Evolutionary conservation across 2,329 filamentous ascomycete species (phyloP).

Genomic region (Fusarium armeniacum): DNA sequence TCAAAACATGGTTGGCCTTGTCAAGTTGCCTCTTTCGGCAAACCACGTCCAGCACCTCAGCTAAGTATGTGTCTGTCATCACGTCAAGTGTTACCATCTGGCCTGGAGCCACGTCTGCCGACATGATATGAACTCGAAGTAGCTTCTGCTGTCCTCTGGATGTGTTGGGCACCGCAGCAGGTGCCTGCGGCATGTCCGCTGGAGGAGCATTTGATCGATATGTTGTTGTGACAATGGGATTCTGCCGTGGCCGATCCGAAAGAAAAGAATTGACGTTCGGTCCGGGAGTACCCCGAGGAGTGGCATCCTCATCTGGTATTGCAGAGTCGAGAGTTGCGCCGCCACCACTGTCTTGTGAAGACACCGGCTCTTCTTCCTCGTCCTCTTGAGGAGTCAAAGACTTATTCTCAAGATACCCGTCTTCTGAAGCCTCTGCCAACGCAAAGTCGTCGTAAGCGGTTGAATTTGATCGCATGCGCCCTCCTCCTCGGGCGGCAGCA

Average conservation of each 20-base stretch:
- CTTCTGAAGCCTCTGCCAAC: conserved; percentile 77
- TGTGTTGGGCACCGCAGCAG: conserved; percentile 59
- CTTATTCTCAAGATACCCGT: conserved; percentile 78
- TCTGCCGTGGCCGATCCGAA: conserved; percentile 60
- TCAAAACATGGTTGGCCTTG: conserved; percentile 83
- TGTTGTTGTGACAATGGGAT: conserved; percentile 73
- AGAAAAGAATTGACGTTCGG: conserved; percentile 53
- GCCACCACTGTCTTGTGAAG: conserved; percentile 50
- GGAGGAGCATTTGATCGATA: conserved; percentile 67
- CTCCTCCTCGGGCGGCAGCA: conserved; percentile 76
- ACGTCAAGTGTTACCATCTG: conserved; percentile 81
- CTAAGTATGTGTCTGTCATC: conserved; percentile 86
- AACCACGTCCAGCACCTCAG: conserved; percentile 82
- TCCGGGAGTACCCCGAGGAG: conserved; percentile 47
- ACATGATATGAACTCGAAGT: conserved; percentile 78
- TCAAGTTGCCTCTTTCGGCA: conserved; percentile 84
- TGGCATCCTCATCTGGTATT: conserved; percentile 53
- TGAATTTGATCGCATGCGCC: conserved; percentile 74
- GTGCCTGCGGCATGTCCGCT: conserved; percentile 69
- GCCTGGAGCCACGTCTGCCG: conserved; percentile 77
- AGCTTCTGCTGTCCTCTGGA: conserved; percentile 76
- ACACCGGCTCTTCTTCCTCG: conserved; percentile 56
- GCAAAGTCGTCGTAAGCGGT: conserved; percentile 88
- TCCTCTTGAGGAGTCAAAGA: conserved; percentile 75
- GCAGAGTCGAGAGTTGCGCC: conserved; percentile 44